Base-by-base conservation (phyloP, 1,284 basidiomycete species). In the Cystobasidium sp. region DNA sequence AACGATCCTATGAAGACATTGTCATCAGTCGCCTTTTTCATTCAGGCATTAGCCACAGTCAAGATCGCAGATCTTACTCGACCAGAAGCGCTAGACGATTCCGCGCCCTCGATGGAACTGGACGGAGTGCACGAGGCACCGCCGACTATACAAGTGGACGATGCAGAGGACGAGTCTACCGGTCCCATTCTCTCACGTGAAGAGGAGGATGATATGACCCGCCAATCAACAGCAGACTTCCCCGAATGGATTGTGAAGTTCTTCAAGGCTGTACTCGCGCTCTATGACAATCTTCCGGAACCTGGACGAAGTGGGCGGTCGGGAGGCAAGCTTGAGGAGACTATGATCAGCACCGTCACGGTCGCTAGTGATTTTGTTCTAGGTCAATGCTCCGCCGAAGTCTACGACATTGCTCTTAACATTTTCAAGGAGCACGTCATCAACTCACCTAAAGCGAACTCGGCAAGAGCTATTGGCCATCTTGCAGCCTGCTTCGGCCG, bases 1-100 rank as follows among this genome's bases (percentile, higher is more conserved):
- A 98, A 97, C 82, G 95, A 98, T 78, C 93, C 94, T 0, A 86
- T 88, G 77, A 98, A 98, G 86, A 97, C 95, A 1, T 85, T 94
- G 76, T 76, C 78, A 20, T 81, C 80, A 10, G 78, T 77, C 41
- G 79, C 80, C 77, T 81, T 81, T 37, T 75, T 81, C 73, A 74
- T 81, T 14, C 77, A 80, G 81, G 80, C 76, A 18, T 58, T 76
- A 1, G 72, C 74, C 24, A 74, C 59, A 77, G 88, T 97, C 76
- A 90, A 90, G 81, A 86, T 97, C 69, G 91, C 90, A 41, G 92
- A 95, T 79, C 83, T 94, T 49, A 89, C 87, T 10, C 81, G 80
- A n/a, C 56, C 76, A 73, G 73, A 81, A 77, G 53, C 73, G 24
- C 56, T 58, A 4, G 78, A 76, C 49, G 75, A 67, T 14, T 64